phyloP scores from a whole-genome alignment of 169 alveolate genomes.

The Pseudocohnilembus persalinus region DNA sequence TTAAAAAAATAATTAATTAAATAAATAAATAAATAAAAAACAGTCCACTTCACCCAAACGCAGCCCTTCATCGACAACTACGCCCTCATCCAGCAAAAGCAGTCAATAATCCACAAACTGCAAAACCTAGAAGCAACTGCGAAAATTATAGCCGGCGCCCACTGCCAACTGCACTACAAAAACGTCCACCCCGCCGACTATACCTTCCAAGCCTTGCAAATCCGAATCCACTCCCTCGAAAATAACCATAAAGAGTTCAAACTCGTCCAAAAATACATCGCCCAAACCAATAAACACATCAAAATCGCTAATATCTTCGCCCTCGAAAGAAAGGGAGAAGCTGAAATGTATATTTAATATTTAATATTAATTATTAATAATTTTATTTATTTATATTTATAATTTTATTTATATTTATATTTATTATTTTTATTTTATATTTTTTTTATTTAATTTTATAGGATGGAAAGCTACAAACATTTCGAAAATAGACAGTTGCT shows the following conservation, averaged over 20 bases:
- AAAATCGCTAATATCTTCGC: slow-evolving; percentile 56
- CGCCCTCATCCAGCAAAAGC: not conserved
- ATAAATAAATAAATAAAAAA: no score
- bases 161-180: slow-evolving; percentile 17
- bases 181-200: slow-evolving; percentile 59
- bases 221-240: slow-evolving; percentile 48
- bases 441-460: no score
- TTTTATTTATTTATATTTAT: no score
- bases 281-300: slow-evolving; percentile 12
- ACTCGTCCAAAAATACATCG: slow-evolving; percentile 46
- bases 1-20: no score
- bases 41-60: not conserved
- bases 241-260: slow-evolving; percentile 56
- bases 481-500: slow-evolving; percentile 22
- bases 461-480: slow-evolving; percentile 11
- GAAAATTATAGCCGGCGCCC: slow-evolving; percentile 62
- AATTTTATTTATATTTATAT: no score
- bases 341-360: slow-evolving; percentile 34
- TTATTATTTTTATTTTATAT: no score
- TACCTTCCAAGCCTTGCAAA: slow-evolving; percentile 52
- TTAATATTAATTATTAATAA: no score
- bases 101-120: slow-evolving; percentile 48
- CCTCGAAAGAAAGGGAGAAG: slow-evolving; percentile 65
- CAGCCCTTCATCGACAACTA: not conserved
- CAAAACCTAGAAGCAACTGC: slow-evolving; percentile 61